Conservation (phyloP, 139 green algal genomes). For the Yamagishiella unicocca region DNA sequence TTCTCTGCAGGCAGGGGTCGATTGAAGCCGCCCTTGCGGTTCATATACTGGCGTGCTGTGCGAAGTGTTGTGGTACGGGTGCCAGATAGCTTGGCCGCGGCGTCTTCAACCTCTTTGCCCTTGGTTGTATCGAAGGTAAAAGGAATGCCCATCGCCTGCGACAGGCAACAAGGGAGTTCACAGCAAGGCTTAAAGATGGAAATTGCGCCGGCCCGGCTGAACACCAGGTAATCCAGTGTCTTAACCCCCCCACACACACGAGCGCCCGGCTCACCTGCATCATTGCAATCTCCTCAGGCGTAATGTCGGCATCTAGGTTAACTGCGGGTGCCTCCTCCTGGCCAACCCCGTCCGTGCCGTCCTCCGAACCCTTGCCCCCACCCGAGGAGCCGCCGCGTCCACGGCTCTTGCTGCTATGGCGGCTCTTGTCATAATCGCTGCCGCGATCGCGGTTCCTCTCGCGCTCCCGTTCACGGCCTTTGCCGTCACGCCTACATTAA, state of each 20-base stretch:
- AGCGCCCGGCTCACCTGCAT: slow-evolving; percentile 66
- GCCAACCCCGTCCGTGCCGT: slow-evolving; percentile 8
- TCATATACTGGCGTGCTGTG: slow-evolving; percentile 94
- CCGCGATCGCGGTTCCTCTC: slow-evolving; percentile 16
- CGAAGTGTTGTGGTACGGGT: slow-evolving; percentile 82
- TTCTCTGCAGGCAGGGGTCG: slow-evolving; percentile 83
- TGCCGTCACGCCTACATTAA: neutral
- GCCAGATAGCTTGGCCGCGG: slow-evolving; percentile 72
- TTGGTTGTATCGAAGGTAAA: slow-evolving; percentile 88
- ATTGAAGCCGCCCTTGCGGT: slow-evolving; percentile 94
- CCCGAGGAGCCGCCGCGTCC: slow-evolving; percentile 9
- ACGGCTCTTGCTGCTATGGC: slow-evolving; percentile 29
- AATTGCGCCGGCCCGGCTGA: too few relatives aligned
- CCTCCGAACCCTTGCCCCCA: neutral
- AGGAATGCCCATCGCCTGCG: slow-evolving; percentile 87
- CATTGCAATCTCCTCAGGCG: slow-evolving; percentile 87
- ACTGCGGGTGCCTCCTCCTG: slow-evolving; percentile 36
- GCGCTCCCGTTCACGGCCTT: slow-evolving; percentile 37
- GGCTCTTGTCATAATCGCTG: slow-evolving; percentile 9
- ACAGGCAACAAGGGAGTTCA: neutral
- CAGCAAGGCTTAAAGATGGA: neutral
- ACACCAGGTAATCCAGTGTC: too few relatives aligned
- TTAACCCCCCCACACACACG: neutral
- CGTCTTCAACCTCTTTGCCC: slow-evolving; percentile 85
- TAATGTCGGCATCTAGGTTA: slow-evolving; percentile 81